Evolutionary conservation across 129 eudicot genomes (phyloP).

Genomic region (Tagetes erecta): DNA sequence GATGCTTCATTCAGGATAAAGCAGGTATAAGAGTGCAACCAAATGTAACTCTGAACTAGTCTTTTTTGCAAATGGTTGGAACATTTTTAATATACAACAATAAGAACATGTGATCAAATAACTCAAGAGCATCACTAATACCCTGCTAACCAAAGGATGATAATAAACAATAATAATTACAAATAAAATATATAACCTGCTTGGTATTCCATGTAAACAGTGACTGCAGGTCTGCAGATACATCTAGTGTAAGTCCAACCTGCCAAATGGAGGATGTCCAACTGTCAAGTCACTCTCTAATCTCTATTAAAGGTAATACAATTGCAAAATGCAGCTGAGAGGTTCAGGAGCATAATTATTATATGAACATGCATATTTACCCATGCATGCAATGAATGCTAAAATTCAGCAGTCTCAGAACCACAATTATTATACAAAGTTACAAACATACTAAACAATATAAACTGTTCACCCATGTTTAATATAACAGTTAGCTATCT

Average conservation of each 20-base stretch:
- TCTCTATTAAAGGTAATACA: constrained; percentile 7
- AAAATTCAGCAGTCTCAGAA: too few relatives aligned
- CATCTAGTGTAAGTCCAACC: constrained; percentile 79
- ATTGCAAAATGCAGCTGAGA: constrained; percentile 1
- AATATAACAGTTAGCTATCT: constrained; percentile 11
- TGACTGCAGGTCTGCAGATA: constrained; percentile 81
- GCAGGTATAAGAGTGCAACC: not conserved
- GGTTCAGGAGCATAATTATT: not conserved
- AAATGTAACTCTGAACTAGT: not conserved
- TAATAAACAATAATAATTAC: constrained; percentile 12
- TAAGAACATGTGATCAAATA: not conserved
- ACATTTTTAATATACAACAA: not conserved
- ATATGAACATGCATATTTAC: too few relatives aligned
- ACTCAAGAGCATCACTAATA: not conserved
- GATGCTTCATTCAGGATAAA: not conserved
- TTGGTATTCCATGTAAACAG: constrained; percentile 97
- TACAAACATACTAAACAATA: not conserved
- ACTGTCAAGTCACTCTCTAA: constrained; percentile 4
- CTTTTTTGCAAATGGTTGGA: not conserved
- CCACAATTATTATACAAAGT: not conserved
- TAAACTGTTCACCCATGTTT: constrained; percentile 5
- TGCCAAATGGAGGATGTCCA: constrained; percentile 32
- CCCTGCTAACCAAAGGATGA: not conserved
- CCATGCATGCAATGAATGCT: too few relatives aligned
- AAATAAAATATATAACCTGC: constrained; percentile 49